phyloP scores from a whole-genome alignment of 495 filamentous ascomycete genomes.

The Aspergillus avenaceus region DNA sequence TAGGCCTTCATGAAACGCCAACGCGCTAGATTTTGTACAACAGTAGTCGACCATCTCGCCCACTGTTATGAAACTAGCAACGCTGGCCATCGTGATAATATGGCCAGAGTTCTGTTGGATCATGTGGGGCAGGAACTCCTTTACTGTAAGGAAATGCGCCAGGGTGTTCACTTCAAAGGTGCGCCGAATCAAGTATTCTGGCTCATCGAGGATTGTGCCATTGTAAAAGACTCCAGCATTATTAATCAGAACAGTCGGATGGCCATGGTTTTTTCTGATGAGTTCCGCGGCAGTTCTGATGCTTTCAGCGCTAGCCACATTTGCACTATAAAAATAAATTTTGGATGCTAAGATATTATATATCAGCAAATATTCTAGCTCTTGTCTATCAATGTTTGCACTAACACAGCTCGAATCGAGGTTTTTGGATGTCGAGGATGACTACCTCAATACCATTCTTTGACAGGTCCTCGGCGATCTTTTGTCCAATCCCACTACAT shows the following conservation, averaged over 20 bases:
- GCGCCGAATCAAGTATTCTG: constrained; percentile 40
- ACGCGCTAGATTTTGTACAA: constrained; percentile 51
- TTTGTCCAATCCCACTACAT: too few relatives aligned
- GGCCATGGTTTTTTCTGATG: constrained; percentile 43
- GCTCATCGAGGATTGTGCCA: constrained; percentile 41
- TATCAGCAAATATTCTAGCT: too few relatives aligned
- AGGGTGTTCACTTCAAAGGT: constrained; percentile 58
- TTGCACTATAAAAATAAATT: constrained; percentile 44
- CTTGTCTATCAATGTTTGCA: too few relatives aligned
- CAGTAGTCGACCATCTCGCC: constrained; percentile 52
- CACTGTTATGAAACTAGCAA: constrained; percentile 49
- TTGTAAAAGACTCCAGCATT: constrained; percentile 54
- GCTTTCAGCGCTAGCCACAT: constrained; percentile 46
- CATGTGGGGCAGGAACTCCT: constrained; percentile 61
- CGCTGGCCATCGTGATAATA: constrained; percentile 51
- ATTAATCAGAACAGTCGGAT: constrained; percentile 55
- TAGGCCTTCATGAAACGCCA: constrained; percentile 50
- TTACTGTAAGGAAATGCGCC: constrained; percentile 52
- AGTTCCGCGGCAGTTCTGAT: constrained; percentile 39
- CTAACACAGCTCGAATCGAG: too few relatives aligned
- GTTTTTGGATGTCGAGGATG: too few relatives aligned
- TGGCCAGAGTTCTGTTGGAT: constrained; percentile 56
- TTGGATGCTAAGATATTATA: constrained; percentile 23
- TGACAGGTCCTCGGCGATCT: too few relatives aligned
- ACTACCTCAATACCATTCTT: too few relatives aligned